Conservation (phyloP, 1,139 yeast genomes). For the Yamadazyma songkhlaensis region DNA sequence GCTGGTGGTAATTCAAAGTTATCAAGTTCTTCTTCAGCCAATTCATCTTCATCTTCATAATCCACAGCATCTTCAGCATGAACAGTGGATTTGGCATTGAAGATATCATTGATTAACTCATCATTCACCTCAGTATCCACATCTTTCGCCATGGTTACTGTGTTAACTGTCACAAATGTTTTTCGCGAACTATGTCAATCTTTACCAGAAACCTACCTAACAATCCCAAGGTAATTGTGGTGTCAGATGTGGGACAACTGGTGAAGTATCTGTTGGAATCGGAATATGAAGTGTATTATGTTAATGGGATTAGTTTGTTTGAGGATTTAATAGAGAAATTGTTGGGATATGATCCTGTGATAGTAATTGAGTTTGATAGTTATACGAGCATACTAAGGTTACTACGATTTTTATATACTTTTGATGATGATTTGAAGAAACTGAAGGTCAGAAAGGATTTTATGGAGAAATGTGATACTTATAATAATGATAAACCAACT, state of each 20-base stretch:
- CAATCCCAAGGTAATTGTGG: conserved; percentile 1
- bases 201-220: neutral
- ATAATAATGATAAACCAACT: conserved; percentile 3
- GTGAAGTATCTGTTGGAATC: conserved; percentile 1
- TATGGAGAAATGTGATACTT: neutral
- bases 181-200: neutral
- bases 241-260: conserved; percentile 1
- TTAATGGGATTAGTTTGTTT: conserved; percentile 2
- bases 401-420: neutral
- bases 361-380: conserved; percentile 2
- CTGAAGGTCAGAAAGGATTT: neutral
- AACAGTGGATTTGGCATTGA: conserved; percentile 38
- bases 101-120: conserved; percentile 38
- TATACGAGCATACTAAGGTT: conserved; percentile 2
- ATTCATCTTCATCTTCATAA: conserved; percentile 91
- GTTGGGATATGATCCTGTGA: conserved; percentile 2
- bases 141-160: conserved; percentile 7
- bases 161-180: neutral
- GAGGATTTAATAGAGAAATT: neutral
- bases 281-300: conserved; percentile 2
- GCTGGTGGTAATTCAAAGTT: conserved; percentile 25
- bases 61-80: conserved; percentile 96
- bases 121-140: conserved; percentile 25
- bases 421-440: neutral
- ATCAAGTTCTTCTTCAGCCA: conserved; percentile 72